A percentile compares a stretch with the other conserved stretches of the same genome.
Conservation (phyloP, 1,284 basidiomycete genomes). For the Austroboletus sp. region DNA sequence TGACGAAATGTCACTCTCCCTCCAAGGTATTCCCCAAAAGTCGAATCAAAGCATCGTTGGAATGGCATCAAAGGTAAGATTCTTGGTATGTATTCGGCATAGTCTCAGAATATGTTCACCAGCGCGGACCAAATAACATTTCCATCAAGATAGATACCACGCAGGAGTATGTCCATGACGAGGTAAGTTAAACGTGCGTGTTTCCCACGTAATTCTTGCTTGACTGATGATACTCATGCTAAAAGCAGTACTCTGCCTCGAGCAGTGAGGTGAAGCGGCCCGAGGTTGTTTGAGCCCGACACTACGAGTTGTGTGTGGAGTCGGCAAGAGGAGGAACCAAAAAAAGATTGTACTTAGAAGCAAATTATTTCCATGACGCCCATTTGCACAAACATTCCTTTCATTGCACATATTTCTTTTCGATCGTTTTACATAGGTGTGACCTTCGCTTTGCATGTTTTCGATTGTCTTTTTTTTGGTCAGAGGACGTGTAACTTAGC, state of each 20-base stretch:
- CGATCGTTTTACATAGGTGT: constrained; percentile 5
- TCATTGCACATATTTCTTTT: not conserved
- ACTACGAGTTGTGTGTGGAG: not conserved
- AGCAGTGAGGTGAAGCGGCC: constrained; percentile 17
- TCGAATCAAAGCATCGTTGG: constrained; percentile 19
- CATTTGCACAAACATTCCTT: constrained; percentile 8
- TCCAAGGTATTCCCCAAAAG: constrained; percentile 28
- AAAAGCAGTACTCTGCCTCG: constrained; percentile 20
- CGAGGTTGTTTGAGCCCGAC: constrained; percentile 14
- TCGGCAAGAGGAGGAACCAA: not conserved
- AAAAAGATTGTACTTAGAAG: constrained; percentile 3
- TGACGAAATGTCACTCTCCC: constrained; percentile 32
- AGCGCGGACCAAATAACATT: constrained; percentile 30
- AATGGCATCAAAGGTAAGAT: constrained; percentile 15
- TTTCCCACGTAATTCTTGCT: not conserved
- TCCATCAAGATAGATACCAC: constrained; percentile 21
- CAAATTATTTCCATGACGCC: not conserved
- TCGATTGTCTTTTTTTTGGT: constrained; percentile 4
- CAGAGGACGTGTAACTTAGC: constrained; percentile 17
- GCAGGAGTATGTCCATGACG: constrained; percentile 28
- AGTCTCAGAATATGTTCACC: constrained; percentile 7
- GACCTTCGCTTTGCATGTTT: not conserved
- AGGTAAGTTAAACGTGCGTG: constrained; percentile 17
- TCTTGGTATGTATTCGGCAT: not conserved
- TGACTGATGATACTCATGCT: constrained; percentile 1